Percentiles rank a stretch among this genome's conserved stretches.
phyloP scores from a whole-genome alignment of 352 stramenopile species.

The Phytophthora capsici region DNA sequence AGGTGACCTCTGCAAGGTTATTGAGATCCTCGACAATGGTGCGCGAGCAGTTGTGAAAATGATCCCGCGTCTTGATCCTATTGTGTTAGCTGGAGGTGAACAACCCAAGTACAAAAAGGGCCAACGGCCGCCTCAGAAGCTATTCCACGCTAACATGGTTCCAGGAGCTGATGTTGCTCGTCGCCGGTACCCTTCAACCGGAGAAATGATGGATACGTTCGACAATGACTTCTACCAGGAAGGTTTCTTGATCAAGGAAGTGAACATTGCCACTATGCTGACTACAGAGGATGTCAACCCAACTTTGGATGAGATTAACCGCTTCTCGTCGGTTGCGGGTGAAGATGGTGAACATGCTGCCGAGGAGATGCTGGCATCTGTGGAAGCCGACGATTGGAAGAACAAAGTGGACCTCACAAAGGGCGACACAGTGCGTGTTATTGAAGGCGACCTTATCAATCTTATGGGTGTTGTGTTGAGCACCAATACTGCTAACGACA shows the following conservation, averaged over 20 bases:
- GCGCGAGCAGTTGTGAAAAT: constrained; percentile 86
- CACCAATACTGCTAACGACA: constrained; percentile 90
- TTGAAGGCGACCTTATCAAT: constrained; percentile 89
- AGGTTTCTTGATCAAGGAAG: constrained; percentile 87
- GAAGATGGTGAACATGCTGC: constrained; percentile 72
- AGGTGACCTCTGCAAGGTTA: constrained; percentile 87
- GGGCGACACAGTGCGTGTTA: constrained; percentile 88
- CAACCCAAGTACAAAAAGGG: constrained; percentile 91
- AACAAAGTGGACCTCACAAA: constrained; percentile 91
- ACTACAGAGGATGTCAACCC: constrained; percentile 87
- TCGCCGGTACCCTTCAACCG: constrained; percentile 71
- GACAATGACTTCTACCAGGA: constrained; percentile 91
- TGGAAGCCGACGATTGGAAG: constrained; percentile 89
- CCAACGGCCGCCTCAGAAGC: constrained; percentile 85
- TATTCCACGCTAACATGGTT: constrained; percentile 80
- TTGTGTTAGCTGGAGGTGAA: constrained; percentile 75
- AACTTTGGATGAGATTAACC: constrained; percentile 90
- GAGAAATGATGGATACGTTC: constrained; percentile 90
- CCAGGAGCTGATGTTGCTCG: constrained; percentile 66
- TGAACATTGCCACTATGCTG: constrained; percentile 89
- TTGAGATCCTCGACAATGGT: constrained; percentile 89
- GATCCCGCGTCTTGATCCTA: constrained; percentile 82
- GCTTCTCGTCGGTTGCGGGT: constrained; percentile 70
- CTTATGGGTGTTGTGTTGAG: constrained; percentile 91
- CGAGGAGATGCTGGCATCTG: constrained; percentile 71